Conservation (phyloP, 2,329 filamentous ascomycete genomes). For the Fusarium pseudograminearum region DNA sequence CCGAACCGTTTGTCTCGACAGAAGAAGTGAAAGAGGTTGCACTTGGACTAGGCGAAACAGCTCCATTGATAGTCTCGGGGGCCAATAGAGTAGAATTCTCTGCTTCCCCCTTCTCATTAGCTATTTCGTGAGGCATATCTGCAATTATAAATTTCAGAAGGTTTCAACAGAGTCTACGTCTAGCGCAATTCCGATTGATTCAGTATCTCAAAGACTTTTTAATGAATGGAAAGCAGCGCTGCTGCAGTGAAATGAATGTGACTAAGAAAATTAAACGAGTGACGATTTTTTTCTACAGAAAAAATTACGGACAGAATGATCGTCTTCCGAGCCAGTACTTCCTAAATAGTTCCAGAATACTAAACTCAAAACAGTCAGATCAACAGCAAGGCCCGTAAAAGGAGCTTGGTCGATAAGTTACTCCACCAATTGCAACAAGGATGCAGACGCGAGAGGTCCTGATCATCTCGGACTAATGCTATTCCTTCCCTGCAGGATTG, state of each 20-base stretch:
- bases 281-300: background rate
- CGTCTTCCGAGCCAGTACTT: too few species aligned
- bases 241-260: background rate
- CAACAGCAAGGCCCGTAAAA: background rate
- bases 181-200: background rate
- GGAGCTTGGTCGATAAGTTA: background rate
- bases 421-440: constrained; percentile 10
- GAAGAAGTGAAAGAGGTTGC: background rate
- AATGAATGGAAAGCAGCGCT: background rate
- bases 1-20: background rate
- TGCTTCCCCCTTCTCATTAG: background rate
- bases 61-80: background rate
- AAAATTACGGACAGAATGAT: background rate
- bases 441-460: background rate
- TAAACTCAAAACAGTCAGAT: constrained; percentile 1
- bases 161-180: background rate
- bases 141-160: rapidly evolving
- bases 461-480: constrained; percentile 9
- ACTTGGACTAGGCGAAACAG: background rate
- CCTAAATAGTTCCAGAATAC: background rate
- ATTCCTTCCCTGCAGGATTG: background rate
- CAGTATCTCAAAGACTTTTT: rapidly evolving
- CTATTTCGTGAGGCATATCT: constrained; percentile 24
- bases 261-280: background rate
- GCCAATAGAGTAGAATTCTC: constrained; percentile 6